Evolutionary conservation across 768 basidiomycete genomes (phyloP).

Genomic region (Agrocybe praecox): DNA sequence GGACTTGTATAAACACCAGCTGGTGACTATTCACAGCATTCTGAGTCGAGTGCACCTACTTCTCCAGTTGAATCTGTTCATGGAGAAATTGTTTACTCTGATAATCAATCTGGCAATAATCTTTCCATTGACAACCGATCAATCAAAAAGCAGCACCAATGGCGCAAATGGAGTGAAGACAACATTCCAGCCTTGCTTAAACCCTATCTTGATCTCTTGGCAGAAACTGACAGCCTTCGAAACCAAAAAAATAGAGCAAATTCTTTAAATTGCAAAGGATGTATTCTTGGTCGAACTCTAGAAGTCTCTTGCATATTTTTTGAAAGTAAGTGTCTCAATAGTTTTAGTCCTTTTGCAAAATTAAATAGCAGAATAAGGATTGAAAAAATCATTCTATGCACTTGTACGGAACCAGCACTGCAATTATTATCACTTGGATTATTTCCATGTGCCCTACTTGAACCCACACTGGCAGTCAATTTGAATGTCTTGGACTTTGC

Average conservation of each 20-base stretch:
- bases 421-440: slow-evolving; percentile 22
- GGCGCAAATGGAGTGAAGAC: neutral
- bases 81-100: too few relatives aligned
- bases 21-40: too few relatives aligned
- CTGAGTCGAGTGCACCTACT: too few relatives aligned
- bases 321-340: neutral
- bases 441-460: slow-evolving; percentile 27
- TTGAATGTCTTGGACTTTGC: slow-evolving; percentile 22
- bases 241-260: neutral
- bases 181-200: neutral
- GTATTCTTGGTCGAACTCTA: neutral
- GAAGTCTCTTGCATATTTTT: neutral
- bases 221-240: neutral
- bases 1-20: too few relatives aligned
- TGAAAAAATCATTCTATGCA: neutral
- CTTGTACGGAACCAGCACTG: neutral
- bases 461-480: slow-evolving; percentile 26
- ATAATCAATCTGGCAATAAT: too few relatives aligned
- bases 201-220: neutral
- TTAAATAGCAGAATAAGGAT: neutral
- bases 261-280: neutral
- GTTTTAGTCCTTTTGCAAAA: neutral
- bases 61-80: too few relatives aligned
- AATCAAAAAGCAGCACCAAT: neutral
- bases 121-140: too few relatives aligned